phyloP scores from a whole-genome alignment of 1,284 basidiomycete genomes.

The Phylloboletellus chloephorus region DNA sequence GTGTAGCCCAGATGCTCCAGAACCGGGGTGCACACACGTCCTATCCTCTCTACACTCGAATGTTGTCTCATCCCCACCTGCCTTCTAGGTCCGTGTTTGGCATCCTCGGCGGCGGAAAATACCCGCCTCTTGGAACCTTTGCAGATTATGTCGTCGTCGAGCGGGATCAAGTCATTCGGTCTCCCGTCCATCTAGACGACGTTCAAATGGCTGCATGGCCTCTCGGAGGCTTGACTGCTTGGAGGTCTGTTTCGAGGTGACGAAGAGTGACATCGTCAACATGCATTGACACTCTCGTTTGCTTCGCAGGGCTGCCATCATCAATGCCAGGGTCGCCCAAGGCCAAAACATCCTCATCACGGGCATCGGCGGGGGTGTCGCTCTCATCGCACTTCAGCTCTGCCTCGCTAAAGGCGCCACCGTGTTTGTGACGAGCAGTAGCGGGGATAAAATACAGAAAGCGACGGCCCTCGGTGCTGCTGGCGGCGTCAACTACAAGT shows the following conservation, averaged over 20 bases:
- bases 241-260: conserved; percentile 48
- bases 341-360: conserved; percentile 78
- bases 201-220: conserved; percentile 74
- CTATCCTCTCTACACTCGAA: too few species aligned
- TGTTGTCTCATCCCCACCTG: conserved; percentile 9
- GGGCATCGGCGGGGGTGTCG: conserved; percentile 80
- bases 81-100: conserved; percentile 41
- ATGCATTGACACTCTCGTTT: neutral
- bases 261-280: neutral
- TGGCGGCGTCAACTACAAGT: conserved; percentile 73
- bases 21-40: conserved; percentile 29
- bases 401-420: conserved; percentile 72
- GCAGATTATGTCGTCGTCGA: conserved; percentile 73
- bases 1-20: too few species aligned
- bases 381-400: conserved; percentile 71
- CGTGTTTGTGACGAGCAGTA: conserved; percentile 81
- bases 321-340: conserved; percentile 58
- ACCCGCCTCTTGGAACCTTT: conserved; percentile 65
- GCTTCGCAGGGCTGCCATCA: conserved; percentile 55
- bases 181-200: conserved; percentile 67
- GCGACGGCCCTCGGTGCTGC: conserved; percentile 70
- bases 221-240: conserved; percentile 74
- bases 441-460: conserved; percentile 61
- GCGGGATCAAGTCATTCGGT: conserved; percentile 60
- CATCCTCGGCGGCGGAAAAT: conserved; percentile 53